phyloP scores from a whole-genome alignment of 2,329 filamentous ascomycete species.

The Botrytis sinoallii region DNA sequence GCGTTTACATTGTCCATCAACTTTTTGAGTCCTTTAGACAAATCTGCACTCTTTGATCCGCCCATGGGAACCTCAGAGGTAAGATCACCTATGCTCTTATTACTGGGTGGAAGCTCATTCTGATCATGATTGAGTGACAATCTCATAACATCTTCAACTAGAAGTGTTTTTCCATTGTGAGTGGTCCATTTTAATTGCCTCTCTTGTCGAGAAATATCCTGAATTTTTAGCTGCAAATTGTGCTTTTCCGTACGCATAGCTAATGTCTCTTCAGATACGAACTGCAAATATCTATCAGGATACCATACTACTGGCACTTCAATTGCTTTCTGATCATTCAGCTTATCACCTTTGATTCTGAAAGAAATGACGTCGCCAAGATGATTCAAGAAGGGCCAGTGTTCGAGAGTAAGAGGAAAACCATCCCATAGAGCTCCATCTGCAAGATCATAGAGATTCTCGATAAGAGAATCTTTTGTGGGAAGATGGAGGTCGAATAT shows the following conservation, averaged over 20 bases:
- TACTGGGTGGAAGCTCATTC: constrained; percentile 9
- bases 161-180: constrained; percentile 28
- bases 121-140: constrained; percentile 35
- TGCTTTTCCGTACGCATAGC: constrained; percentile 40
- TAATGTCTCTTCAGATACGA: constrained; percentile 46
- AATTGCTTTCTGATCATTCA: constrained; percentile 41
- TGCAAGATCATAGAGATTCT: constrained; percentile 38
- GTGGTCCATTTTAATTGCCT: constrained; percentile 26
- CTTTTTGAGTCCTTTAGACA: constrained; percentile 34
- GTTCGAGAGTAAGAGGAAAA: constrained; percentile 24
- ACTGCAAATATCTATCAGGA: constrained; percentile 51
- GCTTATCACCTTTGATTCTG: constrained; percentile 43
- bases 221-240: constrained; percentile 25
- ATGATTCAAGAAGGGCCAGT: constrained; percentile 35
- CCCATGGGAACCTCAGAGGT: constrained; percentile 1
- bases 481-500: constrained; percentile 35
- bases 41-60: constrained; percentile 22
- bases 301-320: constrained; percentile 53
- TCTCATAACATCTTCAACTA: constrained; percentile 35
- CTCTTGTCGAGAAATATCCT: constrained; percentile 11
- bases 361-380: constrained; percentile 51
- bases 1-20: constrained; percentile 36
- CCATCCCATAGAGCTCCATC: constrained; percentile 36
- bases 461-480: constrained; percentile 25
- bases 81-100: not conserved